These are phyloP conservation scores for Alternaria viburni DNA, from an alignment of 2,329 filamentous ascomycete species.

Conservation along the genomic window DNA sequence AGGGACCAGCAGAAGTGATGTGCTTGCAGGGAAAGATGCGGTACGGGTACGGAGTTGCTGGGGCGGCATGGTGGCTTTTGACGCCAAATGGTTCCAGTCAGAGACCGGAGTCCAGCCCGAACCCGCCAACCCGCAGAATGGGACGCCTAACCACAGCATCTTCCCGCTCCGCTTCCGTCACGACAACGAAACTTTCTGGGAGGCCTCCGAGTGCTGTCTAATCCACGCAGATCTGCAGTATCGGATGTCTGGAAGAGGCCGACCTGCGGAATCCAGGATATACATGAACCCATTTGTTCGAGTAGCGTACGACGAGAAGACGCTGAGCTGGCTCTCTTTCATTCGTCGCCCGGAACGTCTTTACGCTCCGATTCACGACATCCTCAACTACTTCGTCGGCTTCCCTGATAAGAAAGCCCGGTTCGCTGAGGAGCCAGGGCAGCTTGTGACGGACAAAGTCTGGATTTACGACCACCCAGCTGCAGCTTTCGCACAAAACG, in stretches of 20 bases:
- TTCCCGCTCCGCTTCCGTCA: conserved; percentile 54
- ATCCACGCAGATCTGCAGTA: conserved; percentile 55
- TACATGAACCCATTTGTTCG: conserved; percentile 79
- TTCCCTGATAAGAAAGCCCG: conserved; percentile 68
- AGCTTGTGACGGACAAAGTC: conserved; percentile 59
- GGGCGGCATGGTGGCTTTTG: conserved; percentile 76
- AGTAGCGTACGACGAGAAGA: conserved; percentile 68
- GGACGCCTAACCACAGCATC: conserved; percentile 23
- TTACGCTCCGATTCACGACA: conserved; percentile 63
- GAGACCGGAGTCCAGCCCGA: conserved; percentile 26
- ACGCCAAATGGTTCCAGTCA: conserved; percentile 65
- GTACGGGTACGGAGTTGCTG: conserved; percentile 77
- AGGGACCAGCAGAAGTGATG: conserved; percentile 64
- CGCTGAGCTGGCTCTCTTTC: conserved; percentile 65
- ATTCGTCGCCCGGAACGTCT: conserved; percentile 71
- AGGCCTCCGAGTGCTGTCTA: conserved; percentile 57
- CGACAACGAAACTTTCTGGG: conserved; percentile 53
- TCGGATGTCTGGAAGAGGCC: conserved; percentile 45
- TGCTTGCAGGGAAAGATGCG: conserved; percentile 65
- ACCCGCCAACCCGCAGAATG: conserved; percentile 6
- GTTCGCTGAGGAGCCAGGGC: conserved; percentile 64
- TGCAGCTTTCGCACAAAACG: conserved; percentile 30
- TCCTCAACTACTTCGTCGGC: conserved; percentile 63
- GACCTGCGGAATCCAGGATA: conserved; percentile 61
- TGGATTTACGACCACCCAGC: conserved; percentile 55